Conservation (phyloP, 108 stramenopile species). For the Fragilaria radians region DNA sequence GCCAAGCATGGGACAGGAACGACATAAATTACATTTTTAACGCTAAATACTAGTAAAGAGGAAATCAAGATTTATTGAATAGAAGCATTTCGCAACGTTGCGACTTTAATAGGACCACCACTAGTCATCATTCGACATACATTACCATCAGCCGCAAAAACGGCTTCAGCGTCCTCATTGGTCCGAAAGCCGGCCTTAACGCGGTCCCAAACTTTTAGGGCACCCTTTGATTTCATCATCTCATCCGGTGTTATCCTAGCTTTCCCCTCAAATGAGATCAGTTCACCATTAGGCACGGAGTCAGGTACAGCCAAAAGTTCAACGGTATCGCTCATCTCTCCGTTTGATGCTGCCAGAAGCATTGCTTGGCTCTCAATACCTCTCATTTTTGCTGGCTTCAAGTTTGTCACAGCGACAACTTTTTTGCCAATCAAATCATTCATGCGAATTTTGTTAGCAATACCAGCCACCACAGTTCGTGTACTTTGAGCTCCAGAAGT, state of each 20-base stretch:
- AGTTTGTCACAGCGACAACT: constrained; percentile 69
- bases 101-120: constrained; percentile 51
- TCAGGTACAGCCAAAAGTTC: constrained; percentile 62
- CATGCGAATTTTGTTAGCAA: constrained; percentile 62
- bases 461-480: constrained; percentile 73
- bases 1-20: no score
- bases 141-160: constrained; percentile 36
- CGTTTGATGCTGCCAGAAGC: constrained; percentile 71
- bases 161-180: constrained; percentile 52
- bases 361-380: constrained; percentile 83
- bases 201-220: constrained; percentile 76
- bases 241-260: constrained; percentile 57
- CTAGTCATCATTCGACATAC: constrained; percentile 43
- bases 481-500: constrained; percentile 39
- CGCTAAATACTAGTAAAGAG: no score
- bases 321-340: constrained; percentile 55
- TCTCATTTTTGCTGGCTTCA: constrained; percentile 84
- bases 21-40: no score
- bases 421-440: constrained; percentile 56
- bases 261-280: constrained; percentile 65
- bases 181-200: constrained; percentile 49
- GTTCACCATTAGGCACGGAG: constrained; percentile 69
- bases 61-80: constrained; percentile 37
- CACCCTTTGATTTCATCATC: constrained; percentile 86
- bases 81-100: constrained; percentile 33